Base-by-base conservation (phyloP, 1,139 yeast genomes). In the Sugiyamaella pinicola region DNA sequence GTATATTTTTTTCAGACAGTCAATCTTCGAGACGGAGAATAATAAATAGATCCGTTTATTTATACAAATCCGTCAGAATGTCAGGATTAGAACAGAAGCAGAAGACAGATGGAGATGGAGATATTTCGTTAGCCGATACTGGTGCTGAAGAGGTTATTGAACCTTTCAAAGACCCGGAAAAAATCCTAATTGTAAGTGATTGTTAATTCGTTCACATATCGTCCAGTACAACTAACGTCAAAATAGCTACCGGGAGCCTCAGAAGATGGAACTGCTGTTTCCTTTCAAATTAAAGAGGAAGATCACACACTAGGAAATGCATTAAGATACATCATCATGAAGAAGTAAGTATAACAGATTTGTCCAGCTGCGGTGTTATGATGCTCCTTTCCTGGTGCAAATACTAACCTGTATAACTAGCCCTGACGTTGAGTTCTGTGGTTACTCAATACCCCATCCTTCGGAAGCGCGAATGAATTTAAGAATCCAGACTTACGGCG, bases 391-490 rank as follows among this genome's bases (percentile, higher is more conserved):
- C 3, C 6, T 39, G 29, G 4, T 39, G 22, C 10, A 7, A 42
- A 24, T 12, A 29, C 49, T 46, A 31, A 29, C 57, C 47, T 53
- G 46, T 3, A 10, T 17, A n/a, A 10, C 13, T 45, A 70, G 75
- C 73, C 96, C 97, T 37, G 96, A 90, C 62, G 98, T 93, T 31
- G 99, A 93, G 67, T 93, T 95, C 70, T 93, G 98, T 68, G 99
- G 99, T 55, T 93, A 93, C 74, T 88, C 97, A 47, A 95, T 93
- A 59, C 99, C 99, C n/a, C 99, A 93, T 72, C 99, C 99, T 26
- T 88, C 96, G 33, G 99, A 95, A 72, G 81, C 89, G 57, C 86
- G 87, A 64, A 75, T 93, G 73, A 90, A 95, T 73, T 70, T 93
- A 54, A 83, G 99, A 73, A 89, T 93, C 60, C 99, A 93, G 72